Evolutionary conservation across 345 rosid species (phyloP).

Genomic region (Jatropha curcas): DNA sequence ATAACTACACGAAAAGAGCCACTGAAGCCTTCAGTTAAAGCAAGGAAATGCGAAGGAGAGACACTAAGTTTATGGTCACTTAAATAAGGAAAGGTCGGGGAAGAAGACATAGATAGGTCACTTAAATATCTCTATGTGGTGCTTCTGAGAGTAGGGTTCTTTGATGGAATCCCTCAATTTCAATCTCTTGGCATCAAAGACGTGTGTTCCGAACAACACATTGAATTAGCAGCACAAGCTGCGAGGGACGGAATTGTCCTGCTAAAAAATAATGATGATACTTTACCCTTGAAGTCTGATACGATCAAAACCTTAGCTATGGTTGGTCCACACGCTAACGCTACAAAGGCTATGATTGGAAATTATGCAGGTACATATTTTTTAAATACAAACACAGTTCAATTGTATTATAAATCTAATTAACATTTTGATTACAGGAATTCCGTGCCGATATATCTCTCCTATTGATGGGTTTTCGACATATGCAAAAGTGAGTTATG

Average conservation of each 20-base stretch:
- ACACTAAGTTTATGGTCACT: too few relatives aligned
- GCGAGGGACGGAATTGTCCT: slow-evolving; percentile 65
- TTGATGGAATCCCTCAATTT: slow-evolving; percentile 51
- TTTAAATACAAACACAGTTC: not conserved
- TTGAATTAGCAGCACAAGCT: slow-evolving; percentile 51
- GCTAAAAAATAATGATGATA: slow-evolving; percentile 41
- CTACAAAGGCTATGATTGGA: slow-evolving; percentile 54
- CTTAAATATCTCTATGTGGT: slow-evolving; percentile 40
- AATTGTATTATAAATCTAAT: not conserved
- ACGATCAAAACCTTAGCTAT: slow-evolving; percentile 35
- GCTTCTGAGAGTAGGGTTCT: slow-evolving; percentile 64
- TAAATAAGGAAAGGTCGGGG: slow-evolving; percentile 40
- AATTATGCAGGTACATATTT: slow-evolving; percentile 61
- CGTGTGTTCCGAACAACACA: slow-evolving; percentile 37
- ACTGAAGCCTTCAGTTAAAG: too few relatives aligned
- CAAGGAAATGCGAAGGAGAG: too few relatives aligned
- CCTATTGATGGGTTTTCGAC: slow-evolving; percentile 48
- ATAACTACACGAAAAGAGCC: too few relatives aligned
- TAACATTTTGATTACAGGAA: slow-evolving; percentile 25
- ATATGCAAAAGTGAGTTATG: slow-evolving; percentile 30
- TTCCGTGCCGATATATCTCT: slow-evolving; percentile 44
- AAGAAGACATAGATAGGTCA: slow-evolving; percentile 36
- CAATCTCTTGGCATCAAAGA: slow-evolving; percentile 35
- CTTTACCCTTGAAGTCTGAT: slow-evolving; percentile 33
- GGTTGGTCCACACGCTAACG: slow-evolving; percentile 58